Evolutionary conservation across 768 basidiomycete species (phyloP), one percentile per base, ranked within the genome.

Genomic region (Suillus discolor): DNA sequence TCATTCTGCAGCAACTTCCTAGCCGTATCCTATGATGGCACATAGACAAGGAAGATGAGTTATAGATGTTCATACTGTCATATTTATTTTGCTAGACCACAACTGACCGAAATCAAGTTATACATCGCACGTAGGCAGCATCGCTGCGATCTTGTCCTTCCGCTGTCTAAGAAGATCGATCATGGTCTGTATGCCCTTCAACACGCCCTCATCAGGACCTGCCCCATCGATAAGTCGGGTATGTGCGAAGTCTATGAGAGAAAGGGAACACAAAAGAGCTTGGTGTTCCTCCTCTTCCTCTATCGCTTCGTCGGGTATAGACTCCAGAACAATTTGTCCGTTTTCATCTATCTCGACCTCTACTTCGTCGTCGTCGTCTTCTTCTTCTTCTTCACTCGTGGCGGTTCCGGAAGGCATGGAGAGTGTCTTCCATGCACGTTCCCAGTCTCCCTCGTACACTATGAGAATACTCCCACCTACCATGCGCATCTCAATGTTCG

Each of bases 211-310:
- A 74, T 98, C 96, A 2, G 89, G 87, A 5, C 96, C 96, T 70
- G 87, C 71, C 0, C 91, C 93, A 0, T 87, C 84, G 8, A 77
- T 82, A 15, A 91, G 67, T 28, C 84, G 79, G 2, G 95, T 91
- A 75, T 99, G 97, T 8, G 96, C 96, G 75, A 99, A 98, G 79
- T 99, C 97, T 69, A 99, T 98, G 68, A 97, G 79, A 69, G 89
- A 90, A 66, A 97, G 82, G 16, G 82, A 80, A 67, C 85, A 90
- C 41, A 60, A 60, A n/a, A 57, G 71, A 61, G 61, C 73, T 67
- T n/a, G 67, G 16, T n/a, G 25, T 12, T 61, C 49, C 4, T 73
- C 71, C 18, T 72, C 76, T n/a, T 71, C 75, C 11, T 67, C 71
- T 2, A 64, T 72, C 5, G 70, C 70, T 3, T 68, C 73, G 11